A percentile compares a stretch with the other conserved stretches of the same genome.
These are phyloP conservation scores for Rhytidhysteron rufulum DNA, from an alignment of 2,329 filamentous ascomycete species.

Conservation along the genomic window DNA sequence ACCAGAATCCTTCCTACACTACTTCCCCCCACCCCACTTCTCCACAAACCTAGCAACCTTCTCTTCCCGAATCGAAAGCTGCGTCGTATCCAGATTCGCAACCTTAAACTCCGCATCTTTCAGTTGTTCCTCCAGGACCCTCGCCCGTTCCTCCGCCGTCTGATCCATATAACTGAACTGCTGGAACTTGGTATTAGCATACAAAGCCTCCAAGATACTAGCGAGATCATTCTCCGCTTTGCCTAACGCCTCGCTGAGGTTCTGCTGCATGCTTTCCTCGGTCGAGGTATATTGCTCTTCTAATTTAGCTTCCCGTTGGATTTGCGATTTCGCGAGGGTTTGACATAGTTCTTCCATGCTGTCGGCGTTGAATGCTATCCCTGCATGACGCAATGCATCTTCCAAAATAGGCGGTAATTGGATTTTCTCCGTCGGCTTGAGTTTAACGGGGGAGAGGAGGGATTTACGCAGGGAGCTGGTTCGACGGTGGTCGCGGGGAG, in stretches of 20 bases:
- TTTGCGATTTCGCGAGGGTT: constrained; percentile 21
- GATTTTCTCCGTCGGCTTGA: constrained; percentile 22
- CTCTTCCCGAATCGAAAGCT: constrained; percentile 12
- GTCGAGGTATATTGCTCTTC: constrained; percentile 30
- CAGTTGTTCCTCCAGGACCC: constrained; percentile 33
- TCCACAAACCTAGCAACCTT: constrained; percentile 4
- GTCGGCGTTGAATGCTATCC: constrained; percentile 27
- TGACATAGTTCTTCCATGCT: constrained; percentile 21
- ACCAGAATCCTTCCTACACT: too few species aligned
- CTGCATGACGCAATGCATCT: constrained; percentile 31
- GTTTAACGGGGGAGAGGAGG: constrained; percentile 24
- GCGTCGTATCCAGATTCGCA: constrained; percentile 29
- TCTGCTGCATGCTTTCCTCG: constrained; percentile 27
- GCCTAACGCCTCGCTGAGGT: constrained; percentile 32
- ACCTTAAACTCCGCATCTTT: constrained; percentile 36
- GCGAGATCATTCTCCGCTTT: constrained; percentile 34
- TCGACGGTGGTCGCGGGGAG: constrained; percentile 17
- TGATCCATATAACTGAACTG: constrained; percentile 20
- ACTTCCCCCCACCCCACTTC: constrained; percentile 3
- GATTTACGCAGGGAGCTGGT: constrained; percentile 19
- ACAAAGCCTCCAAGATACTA: constrained; percentile 35
- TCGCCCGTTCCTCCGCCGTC: constrained; percentile 27
- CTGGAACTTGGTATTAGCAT: constrained; percentile 32
- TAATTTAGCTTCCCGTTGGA: constrained; percentile 33
- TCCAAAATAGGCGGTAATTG: constrained; percentile 29